phyloP scores from a whole-genome alignment of 2,329 filamentous ascomycete genomes.

The Aspergillus sp. region DNA sequence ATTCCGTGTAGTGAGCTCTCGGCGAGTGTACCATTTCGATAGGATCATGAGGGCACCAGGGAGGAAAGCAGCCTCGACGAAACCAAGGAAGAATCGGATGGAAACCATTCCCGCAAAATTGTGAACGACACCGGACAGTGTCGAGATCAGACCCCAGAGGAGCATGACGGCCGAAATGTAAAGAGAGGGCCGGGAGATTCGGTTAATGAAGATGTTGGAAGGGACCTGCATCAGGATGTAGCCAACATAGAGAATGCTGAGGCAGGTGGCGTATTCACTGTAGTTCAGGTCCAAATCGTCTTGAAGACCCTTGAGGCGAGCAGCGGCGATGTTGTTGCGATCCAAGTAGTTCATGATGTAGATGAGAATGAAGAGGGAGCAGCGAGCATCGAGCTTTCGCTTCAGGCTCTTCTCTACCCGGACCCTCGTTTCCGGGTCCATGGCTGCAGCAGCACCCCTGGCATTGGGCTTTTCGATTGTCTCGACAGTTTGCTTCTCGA shows the following conservation, averaged over 20 bases:
- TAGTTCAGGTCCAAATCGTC: constrained; percentile 7
- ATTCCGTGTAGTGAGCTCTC: constrained; percentile 50
- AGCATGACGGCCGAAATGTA: constrained; percentile 53
- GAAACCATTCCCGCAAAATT: constrained; percentile 41
- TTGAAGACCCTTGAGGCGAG: constrained; percentile 13
- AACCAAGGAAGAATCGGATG: constrained; percentile 44
- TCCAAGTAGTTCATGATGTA: constrained; percentile 17
- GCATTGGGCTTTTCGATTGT: background rate
- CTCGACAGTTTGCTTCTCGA: background rate
- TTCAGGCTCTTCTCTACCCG: constrained; percentile 33
- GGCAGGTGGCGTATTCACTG: constrained; percentile 9
- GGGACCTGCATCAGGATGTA: constrained; percentile 30
- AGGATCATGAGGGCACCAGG: constrained; percentile 46
- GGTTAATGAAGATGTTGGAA: constrained; percentile 53
- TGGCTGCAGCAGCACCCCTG: background rate
- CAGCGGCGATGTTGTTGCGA: constrained; percentile 12
- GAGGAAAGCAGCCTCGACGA: constrained; percentile 46
- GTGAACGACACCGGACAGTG: constrained; percentile 55
- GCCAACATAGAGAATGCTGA: constrained; percentile 9
- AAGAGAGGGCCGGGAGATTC: constrained; percentile 51
- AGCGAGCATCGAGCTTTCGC: constrained; percentile 33
- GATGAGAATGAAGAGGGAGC: constrained; percentile 22
- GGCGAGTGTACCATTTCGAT: constrained; percentile 54
- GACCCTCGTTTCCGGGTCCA: constrained; percentile 28
- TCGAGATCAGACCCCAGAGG: constrained; percentile 66